phyloP scores from a whole-genome alignment of 2,329 filamentous ascomycete species.

The Monilinia laxa region DNA sequence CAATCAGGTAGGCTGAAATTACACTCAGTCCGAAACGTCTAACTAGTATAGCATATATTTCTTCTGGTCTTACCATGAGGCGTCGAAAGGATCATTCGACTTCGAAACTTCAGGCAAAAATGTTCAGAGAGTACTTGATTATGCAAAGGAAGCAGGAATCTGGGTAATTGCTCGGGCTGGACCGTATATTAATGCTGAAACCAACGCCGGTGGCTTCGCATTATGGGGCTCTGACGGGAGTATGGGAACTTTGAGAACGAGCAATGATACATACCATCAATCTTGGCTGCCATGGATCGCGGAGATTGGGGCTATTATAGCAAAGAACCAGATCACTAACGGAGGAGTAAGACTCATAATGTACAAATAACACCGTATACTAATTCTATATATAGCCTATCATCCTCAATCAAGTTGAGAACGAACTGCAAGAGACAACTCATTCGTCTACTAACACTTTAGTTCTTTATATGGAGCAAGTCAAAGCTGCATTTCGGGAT shows the following conservation, averaged over 20 bases:
- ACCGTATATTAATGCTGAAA: constrained; percentile 54
- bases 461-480: constrained; percentile 53
- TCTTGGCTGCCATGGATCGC: constrained; percentile 50
- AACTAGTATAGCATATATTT: constrained; percentile 45
- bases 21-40: constrained; percentile 8
- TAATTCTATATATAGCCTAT: constrained; percentile 44
- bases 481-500: constrained; percentile 47
- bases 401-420: constrained; percentile 54
- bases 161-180: constrained; percentile 53
- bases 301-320: constrained; percentile 49
- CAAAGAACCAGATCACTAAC: constrained; percentile 50
- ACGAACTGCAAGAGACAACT: constrained; percentile 50
- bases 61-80: constrained; percentile 52
- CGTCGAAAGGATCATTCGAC: constrained; percentile 48
- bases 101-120: constrained; percentile 53
- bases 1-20: constrained; percentile 43
- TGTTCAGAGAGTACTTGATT: constrained; percentile 50
- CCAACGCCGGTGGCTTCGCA: constrained; percentile 48
- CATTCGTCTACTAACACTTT: constrained; percentile 47
- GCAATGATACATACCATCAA: constrained; percentile 46
- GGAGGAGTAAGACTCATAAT: constrained; percentile 42
- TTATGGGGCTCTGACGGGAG: constrained; percentile 50
- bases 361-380: constrained; percentile 43
- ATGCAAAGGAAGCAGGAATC: constrained; percentile 51
- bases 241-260: constrained; percentile 46